Base-by-base conservation (phyloP, 2,329 filamentous ascomycete genomes). In the Aspergillus amoenus region DNA sequence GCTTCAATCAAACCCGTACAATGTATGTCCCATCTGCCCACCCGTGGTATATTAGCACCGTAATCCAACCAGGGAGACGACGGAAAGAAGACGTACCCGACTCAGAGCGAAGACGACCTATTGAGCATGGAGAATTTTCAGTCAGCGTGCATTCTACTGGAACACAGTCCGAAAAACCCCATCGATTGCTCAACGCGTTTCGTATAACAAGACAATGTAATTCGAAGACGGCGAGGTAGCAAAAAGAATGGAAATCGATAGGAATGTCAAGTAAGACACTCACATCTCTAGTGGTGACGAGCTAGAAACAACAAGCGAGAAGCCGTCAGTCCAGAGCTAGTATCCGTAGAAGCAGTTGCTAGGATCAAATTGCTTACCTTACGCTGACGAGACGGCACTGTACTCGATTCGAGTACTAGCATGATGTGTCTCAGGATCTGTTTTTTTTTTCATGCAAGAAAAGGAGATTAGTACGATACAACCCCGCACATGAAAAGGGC, bases 401-500 rank as follows among this genome's bases (percentile, higher is more conserved):
- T 53, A 0, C 58, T 54, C 0, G 65, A 66, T 1, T 70, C 69
- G 1, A 72, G 41, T 0, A 72, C 34, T 0, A 56, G 41, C 0
- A 70, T 60, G 0, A 71, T 52, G 3, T 68, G 63, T 0, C 58
- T 22, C 0, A 73, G 48, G 7, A 71, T 68, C 70, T 61, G 22
- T 47, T n/a, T 50, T 24, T n/a, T 50, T 24, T 24, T 41, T 11
- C 13, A 24, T 41, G 40, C 17, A 40, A 68, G 17, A 22, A 13
- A 22, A 44, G 6, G 4, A 4, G 11, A 22, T 40, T 7, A 40
- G 17, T 40, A 9, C 6, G 5, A 3, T 17, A 17, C 13, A 17
- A 8, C 13, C n/a, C 5, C 13, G 37, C 13, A 9, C 4, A 15
- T 9, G 27, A 39, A 39, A 13, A 30, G 15, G 24, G 5, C 7